These are phyloP conservation scores for Tuber melanosporum DNA, from an alignment of 495 filamentous ascomycete genomes.

Conservation along the genomic window DNA sequence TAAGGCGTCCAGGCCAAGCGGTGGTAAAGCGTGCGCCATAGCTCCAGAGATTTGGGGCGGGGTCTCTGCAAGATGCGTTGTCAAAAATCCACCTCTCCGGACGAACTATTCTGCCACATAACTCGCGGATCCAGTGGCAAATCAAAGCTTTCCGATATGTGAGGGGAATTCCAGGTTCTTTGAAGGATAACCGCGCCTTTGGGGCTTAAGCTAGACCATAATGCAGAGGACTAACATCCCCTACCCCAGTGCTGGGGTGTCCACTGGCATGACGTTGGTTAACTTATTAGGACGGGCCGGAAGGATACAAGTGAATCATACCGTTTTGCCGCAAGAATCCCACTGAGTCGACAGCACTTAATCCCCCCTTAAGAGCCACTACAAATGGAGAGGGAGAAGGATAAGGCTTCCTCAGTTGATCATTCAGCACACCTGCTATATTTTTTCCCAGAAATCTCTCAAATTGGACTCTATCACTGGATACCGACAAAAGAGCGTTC, in stretches of 20 bases:
- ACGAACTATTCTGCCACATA: neutral
- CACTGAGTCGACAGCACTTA: neutral
- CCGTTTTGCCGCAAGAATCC: neutral
- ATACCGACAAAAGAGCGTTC: neutral
- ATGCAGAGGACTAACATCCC: neutral
- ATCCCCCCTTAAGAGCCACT: neutral
- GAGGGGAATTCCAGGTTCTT: neutral
- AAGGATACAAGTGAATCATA: neutral
- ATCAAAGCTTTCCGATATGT: neutral
- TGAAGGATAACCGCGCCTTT: neutral
- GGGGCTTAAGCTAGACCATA: neutral
- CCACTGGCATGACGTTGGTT: neutral
- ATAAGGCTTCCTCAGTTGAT: neutral
- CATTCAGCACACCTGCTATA: neutral
- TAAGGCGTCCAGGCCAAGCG: neutral
- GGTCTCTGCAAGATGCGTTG: neutral
- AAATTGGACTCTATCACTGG: conserved; percentile 1
- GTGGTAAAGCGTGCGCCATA: neutral
- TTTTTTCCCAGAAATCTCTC: neutral
- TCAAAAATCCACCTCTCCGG: neutral
- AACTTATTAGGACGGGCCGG: conserved; percentile 3
- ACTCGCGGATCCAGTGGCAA: neutral
- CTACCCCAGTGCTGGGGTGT: neutral
- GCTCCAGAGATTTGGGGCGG: neutral
- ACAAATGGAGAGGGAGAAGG: neutral